Conservation (phyloP, 305 asterid species). For the Euphrasia arctica region DNA sequence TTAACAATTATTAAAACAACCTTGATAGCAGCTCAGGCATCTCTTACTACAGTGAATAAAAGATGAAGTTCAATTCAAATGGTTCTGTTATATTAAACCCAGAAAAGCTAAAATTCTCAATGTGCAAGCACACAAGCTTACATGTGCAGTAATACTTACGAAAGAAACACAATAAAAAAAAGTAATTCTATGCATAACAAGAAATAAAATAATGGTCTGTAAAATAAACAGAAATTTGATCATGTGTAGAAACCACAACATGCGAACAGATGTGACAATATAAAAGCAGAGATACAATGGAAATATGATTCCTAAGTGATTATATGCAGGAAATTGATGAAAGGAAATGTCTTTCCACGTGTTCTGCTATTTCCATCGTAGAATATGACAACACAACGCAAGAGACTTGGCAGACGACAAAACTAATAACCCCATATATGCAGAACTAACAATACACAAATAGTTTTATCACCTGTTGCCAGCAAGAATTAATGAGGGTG, state of each 20-base stretch:
- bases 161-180: slow-evolving; percentile 10
- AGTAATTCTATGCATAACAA: background rate
- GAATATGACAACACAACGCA: slow-evolving; percentile 21
- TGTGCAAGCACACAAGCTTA: slow-evolving; percentile 6
- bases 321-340: slow-evolving; percentile 8
- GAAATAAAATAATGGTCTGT: slow-evolving; percentile 2
- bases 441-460: slow-evolving; percentile 22
- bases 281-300: slow-evolving; percentile 9
- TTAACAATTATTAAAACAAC: slow-evolving; percentile 18
- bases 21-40: slow-evolving; percentile 19
- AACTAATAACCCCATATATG: slow-evolving; percentile 8
- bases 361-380: slow-evolving; percentile 3
- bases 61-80: slow-evolving; percentile 19
- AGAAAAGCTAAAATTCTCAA: slow-evolving; percentile 18
- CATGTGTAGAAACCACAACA: slow-evolving; percentile 9
- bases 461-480: slow-evolving; percentile 81
- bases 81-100: slow-evolving; percentile 9
- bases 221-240: slow-evolving; percentile 10
- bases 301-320: slow-evolving; percentile 14
- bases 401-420: slow-evolving; percentile 18
- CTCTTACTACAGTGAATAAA: slow-evolving; percentile 18
- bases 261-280: slow-evolving; percentile 4
- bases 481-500: slow-evolving; percentile 95
- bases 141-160: background rate
- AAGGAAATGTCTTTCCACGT: slow-evolving; percentile 1